These are phyloP conservation scores for Ceratocystis harringtonii DNA, from an alignment of 2,329 filamentous ascomycete species.

Conservation along the genomic window DNA sequence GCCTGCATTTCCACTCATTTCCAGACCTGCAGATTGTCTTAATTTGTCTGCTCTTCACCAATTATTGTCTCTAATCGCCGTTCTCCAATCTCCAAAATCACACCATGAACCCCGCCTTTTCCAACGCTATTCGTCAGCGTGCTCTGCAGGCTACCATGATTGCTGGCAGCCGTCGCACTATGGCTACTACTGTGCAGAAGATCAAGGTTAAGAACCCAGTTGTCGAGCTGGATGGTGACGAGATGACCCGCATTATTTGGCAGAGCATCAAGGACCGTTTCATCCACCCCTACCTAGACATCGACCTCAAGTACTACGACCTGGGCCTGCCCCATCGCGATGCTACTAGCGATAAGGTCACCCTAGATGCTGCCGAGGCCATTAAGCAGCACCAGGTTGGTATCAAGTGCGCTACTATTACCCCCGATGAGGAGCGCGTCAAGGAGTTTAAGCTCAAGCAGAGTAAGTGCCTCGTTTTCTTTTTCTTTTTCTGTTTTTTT, in stretches of 20 bases:
- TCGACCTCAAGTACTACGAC: conserved; percentile 98
- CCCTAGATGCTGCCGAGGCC: conserved; percentile 82
- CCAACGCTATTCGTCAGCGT: conserved; percentile 17
- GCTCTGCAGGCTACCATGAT: conserved; percentile 17
- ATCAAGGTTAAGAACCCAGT: conserved; percentile 99
- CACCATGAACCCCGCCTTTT: conserved; percentile 14
- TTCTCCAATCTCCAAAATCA: conserved; percentile 3
- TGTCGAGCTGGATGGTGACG: conserved; percentile 86
- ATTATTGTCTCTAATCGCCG: not conserved
- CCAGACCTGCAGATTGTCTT: not conserved
- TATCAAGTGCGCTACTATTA: conserved; percentile 99
- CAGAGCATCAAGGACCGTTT: conserved; percentile 98
- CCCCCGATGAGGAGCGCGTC: conserved; percentile 88
- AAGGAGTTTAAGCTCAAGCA: conserved; percentile 98
- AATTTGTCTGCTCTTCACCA: not conserved
- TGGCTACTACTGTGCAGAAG: conserved; percentile 51
- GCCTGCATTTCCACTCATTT: not conserved
- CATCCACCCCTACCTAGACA: conserved; percentile 87
- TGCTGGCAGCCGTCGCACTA: conserved; percentile 27
- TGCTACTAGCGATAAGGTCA: conserved; percentile 92
- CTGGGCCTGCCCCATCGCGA: conserved; percentile 88
- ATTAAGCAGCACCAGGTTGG: conserved; percentile 99
- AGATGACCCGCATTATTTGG: conserved; percentile 99
- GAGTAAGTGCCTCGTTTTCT: conserved; percentile 41
- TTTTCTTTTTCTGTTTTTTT: not conserved